A percentile compares a stretch with the other conserved stretches of the same genome.
phyloP scores from a whole-genome alignment of 2,329 filamentous ascomycete species.

The Setomelanomma holmii region DNA sequence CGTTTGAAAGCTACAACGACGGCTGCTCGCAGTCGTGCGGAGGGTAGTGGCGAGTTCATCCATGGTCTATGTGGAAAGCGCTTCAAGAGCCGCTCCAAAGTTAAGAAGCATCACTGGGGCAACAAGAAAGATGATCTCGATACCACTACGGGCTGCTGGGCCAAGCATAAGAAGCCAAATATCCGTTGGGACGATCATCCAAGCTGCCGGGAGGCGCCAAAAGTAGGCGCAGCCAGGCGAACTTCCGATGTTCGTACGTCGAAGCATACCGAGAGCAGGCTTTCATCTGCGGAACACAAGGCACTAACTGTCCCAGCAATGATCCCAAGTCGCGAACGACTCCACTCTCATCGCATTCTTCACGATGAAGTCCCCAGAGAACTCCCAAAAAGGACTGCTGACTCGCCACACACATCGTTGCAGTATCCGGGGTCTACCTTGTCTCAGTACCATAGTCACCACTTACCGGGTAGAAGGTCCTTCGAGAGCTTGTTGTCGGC shows the following conservation, averaged over 20 bases:
- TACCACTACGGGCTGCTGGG: constrained; percentile 43
- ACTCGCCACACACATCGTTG: background rate
- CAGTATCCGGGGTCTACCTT: background rate
- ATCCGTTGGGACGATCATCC: constrained; percentile 40
- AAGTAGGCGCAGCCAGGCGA: background rate
- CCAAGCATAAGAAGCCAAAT: constrained; percentile 36
- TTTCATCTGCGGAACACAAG: constrained; percentile 2
- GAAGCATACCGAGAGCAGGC: background rate
- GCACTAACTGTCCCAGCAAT: constrained; percentile 18
- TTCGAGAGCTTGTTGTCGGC: constrained; percentile 33
- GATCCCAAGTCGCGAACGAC: constrained; percentile 4
- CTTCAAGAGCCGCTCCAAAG: constrained; percentile 30
- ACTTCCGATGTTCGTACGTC: background rate
- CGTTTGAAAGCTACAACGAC: background rate
- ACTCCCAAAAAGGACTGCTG: no score
- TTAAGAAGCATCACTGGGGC: constrained; percentile 47
- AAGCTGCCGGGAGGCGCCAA: constrained; percentile 28
- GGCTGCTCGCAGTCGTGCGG: background rate
- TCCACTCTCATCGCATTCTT: background rate
- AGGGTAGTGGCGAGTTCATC: constrained; percentile 20
- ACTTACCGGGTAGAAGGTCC: constrained; percentile 12
- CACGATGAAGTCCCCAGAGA: no score
- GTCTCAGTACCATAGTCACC: constrained; percentile 10
- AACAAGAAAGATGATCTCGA: constrained; percentile 25
- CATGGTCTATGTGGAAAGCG: constrained; percentile 40